Percentiles rank a stretch among this genome's conserved stretches.
Conservation (phyloP, 345 rosid genomes). For the Dovyalis caffra region DNA sequence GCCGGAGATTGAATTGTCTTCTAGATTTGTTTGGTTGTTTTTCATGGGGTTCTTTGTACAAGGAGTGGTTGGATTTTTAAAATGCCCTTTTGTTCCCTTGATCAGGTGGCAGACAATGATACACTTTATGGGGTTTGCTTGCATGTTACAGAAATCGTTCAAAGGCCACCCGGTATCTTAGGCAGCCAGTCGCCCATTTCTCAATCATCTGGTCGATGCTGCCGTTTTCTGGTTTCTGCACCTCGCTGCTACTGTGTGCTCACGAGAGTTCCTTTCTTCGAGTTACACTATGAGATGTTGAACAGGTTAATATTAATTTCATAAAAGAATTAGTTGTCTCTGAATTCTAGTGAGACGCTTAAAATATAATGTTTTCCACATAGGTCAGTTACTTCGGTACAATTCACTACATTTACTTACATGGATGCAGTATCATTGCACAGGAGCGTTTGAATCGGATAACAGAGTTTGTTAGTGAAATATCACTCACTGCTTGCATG, state of each 20-base stretch:
- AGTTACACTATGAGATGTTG: conserved; percentile 91
- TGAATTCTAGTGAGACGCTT: not conserved
- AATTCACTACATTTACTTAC: conserved; percentile 29
- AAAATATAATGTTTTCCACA: not conserved
- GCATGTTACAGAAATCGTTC: conserved; percentile 87
- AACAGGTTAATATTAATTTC: conserved; percentile 60
- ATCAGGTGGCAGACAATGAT: conserved; percentile 87
- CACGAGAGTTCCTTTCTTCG: conserved; percentile 92
- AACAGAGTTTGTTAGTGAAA: conserved; percentile 72
- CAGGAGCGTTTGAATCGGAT: conserved; percentile 95
- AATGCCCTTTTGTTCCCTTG: conserved; percentile 19
- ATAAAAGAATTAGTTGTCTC: conserved; percentile 11
- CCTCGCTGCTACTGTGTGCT: conserved; percentile 98
- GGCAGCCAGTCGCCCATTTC: conserved; percentile 57
- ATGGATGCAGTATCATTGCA: conserved; percentile 83
- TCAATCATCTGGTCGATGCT: conserved; percentile 51
- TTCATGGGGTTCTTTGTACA: not conserved
- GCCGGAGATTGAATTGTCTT: not conserved
- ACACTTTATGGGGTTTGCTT: conserved; percentile 94
- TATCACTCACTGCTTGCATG: conserved; percentile 50
- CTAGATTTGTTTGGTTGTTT: not conserved
- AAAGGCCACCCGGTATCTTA: conserved; percentile 80
- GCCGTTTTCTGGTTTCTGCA: conserved; percentile 85
- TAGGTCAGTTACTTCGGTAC: not conserved
- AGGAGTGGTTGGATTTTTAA: conserved; percentile 15